Base-by-base conservation (phyloP, 1,284 basidiomycete genomes). In the Somion occarium region DNA sequence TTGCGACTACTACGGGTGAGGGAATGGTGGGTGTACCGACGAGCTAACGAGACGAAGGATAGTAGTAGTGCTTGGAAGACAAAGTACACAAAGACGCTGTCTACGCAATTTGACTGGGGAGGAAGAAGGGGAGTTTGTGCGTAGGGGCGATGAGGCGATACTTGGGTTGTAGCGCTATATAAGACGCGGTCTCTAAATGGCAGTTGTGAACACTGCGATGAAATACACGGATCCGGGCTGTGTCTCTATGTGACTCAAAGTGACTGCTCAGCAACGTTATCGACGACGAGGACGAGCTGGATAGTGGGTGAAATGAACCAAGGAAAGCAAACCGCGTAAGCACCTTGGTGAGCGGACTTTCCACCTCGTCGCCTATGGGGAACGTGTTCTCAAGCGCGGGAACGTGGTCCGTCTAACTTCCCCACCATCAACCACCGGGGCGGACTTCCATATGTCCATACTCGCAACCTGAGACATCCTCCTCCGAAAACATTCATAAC, bases 11-110 rank as follows among this genome's bases (percentile, higher is more conserved):
- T 53, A 38, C 41, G 53, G 52, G 24, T 49, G 59, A 53, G 54
- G 57, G 45, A 57, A 62, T 61, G 56, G 60, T 61, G 60, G 56
- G 48, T 26, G 39, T 34, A 34, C 30, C 7, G 30, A 34, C n/a
- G n/a, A n/a, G n/a, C n/a, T n/a, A n/a, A n/a, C n/a, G n/a, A n/a
- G n/a, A n/a, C 7, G 30, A 34, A 34, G 15, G 30, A 7, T 34
- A 34, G 15, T 34, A 34, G 15, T 7, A 34, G 30, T 7, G 30
- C 30, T 34, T 34, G 30, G 7, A n/a, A n/a, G n/a, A n/a, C n/a
- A n/a, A n/a, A n/a, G n/a, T n/a, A n/a, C n/a, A n/a, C n/a, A n/a
- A n/a, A n/a, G n/a, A n/a, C 7, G 30, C 30, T 15, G 30, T 15
- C 15, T 7, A 34, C 7, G 30, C 7, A 34, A 34, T 34, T 34